phyloP scores from a whole-genome alignment of 768 basidiomycete genomes.

The Chiua virens region DNA sequence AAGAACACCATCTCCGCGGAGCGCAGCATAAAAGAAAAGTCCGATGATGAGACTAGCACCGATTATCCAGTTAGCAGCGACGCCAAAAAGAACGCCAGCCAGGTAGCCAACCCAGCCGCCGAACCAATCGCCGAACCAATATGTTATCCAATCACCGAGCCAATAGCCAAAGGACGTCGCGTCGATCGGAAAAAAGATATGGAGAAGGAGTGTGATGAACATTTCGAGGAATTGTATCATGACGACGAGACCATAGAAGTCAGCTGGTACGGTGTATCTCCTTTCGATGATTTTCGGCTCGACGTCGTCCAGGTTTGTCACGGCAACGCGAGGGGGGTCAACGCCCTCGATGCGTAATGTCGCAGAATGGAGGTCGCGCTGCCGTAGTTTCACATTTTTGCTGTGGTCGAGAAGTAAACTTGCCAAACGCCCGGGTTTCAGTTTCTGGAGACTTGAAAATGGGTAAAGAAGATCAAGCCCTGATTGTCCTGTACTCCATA shows the following conservation, averaged over 20 bases:
- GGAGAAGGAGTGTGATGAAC: not conserved
- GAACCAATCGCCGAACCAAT: not conserved
- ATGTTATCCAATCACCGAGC: not conserved
- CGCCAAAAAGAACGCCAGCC: not conserved
- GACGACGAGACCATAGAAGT: not conserved
- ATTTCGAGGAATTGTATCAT: not conserved
- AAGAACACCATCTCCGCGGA: constrained; percentile 1
- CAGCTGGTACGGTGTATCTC: constrained; percentile 2
- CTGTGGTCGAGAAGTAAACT: constrained; percentile 2
- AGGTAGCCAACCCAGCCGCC: not conserved
- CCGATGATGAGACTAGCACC: not conserved
- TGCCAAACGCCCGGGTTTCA: constrained; percentile 4
- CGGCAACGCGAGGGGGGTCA: not conserved
- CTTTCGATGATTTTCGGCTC: not conserved
- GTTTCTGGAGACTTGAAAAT: constrained; percentile 6
- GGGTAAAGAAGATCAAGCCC: constrained; percentile 7
- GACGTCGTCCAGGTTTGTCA: constrained; percentile 4
- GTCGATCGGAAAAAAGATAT: not conserved
- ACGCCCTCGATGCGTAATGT: not conserved
- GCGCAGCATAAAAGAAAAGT: not conserved
- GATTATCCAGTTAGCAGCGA: not conserved
- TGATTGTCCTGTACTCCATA: not conserved
- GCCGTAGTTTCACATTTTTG: not conserved
- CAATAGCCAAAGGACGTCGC: not conserved
- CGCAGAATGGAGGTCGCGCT: not conserved